Conservation (phyloP, 305 asterid species). For the Nicotiana rustica region DNA sequence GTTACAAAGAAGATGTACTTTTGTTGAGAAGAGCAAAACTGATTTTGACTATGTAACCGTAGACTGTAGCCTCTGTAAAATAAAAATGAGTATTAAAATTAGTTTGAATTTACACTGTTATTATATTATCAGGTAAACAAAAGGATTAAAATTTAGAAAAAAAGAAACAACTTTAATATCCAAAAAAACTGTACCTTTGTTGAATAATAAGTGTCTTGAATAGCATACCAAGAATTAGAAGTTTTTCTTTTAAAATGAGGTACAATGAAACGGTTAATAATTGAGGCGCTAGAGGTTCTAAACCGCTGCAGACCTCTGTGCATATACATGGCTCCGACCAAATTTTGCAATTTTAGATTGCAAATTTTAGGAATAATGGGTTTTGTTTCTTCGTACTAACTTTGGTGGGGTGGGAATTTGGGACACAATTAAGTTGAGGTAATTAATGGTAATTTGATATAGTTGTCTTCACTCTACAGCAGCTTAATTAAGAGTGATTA, state of each 20-base stretch:
- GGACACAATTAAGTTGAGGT: background rate
- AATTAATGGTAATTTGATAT: background rate
- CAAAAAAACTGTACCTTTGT: no score
- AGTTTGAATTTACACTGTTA: no score
- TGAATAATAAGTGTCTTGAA: no score
- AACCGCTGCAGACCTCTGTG: slow-evolving; percentile 62
- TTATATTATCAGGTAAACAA: no score
- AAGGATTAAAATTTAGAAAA: no score
- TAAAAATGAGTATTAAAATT: no score
- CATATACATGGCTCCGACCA: slow-evolving; percentile 26
- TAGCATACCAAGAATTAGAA: no score
- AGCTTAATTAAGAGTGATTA: background rate
- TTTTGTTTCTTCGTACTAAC: background rate
- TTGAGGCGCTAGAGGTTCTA: slow-evolving; percentile 58
- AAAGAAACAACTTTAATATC: no score
- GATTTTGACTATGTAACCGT: no score
- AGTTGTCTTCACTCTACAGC: background rate
- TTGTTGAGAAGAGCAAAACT: no score
- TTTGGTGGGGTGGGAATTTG: background rate
- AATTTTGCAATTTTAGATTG: background rate
- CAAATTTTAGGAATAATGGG: background rate
- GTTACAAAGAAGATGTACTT: no score
- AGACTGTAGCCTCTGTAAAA: no score
- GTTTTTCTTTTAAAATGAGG: slow-evolving; percentile 49
- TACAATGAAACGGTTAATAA: slow-evolving; percentile 41